A percentile compares a stretch with the other conserved stretches of the same genome.
Evolutionary conservation across 306 rosid genomes (phyloP).

Genomic region (Begonia loranthoides): DNA sequence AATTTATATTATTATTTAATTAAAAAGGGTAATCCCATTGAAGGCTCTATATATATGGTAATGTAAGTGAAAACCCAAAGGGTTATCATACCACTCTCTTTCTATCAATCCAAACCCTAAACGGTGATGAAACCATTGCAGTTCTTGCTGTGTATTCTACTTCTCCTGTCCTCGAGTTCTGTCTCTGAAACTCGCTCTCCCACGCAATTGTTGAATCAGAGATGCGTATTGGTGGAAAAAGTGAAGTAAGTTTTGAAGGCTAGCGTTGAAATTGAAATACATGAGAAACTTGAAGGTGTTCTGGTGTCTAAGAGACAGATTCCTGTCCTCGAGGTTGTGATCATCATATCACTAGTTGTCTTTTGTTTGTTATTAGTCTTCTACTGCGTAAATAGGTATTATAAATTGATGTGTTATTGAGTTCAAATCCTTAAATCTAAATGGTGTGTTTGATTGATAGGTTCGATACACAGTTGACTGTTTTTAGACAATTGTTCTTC

Average conservation of each 20-base stretch:
- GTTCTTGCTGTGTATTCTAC: not conserved
- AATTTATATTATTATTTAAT: not conserved
- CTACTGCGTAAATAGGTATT: too few relatives aligned
- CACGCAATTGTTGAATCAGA: not conserved
- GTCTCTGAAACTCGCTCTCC: not conserved
- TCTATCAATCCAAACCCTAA: too few relatives aligned
- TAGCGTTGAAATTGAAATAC: not conserved
- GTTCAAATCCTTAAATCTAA: too few relatives aligned
- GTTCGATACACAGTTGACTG: too few relatives aligned
- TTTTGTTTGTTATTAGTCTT: too few relatives aligned
- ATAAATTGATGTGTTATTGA: too few relatives aligned
- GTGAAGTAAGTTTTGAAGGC: conserved; percentile 5
- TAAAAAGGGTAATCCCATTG: not conserved
- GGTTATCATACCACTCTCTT: not conserved
- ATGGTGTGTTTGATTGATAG: too few relatives aligned
- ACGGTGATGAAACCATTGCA: not conserved
- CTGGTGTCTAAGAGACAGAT: conserved; percentile 1
- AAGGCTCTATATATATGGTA: not conserved
- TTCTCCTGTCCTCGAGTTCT: not conserved
- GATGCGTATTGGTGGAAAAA: not conserved
- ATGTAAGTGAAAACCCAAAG: too few relatives aligned
- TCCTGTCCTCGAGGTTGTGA: conserved; percentile 12
- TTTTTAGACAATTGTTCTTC: too few relatives aligned
- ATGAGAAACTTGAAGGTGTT: not conserved
- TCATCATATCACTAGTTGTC: conserved; percentile 1